Percentiles rank a stretch among this genome's conserved stretches.
Evolutionary conservation across 1,284 basidiomycete genomes (phyloP).

Genomic region (Meripilus lineatus): DNA sequence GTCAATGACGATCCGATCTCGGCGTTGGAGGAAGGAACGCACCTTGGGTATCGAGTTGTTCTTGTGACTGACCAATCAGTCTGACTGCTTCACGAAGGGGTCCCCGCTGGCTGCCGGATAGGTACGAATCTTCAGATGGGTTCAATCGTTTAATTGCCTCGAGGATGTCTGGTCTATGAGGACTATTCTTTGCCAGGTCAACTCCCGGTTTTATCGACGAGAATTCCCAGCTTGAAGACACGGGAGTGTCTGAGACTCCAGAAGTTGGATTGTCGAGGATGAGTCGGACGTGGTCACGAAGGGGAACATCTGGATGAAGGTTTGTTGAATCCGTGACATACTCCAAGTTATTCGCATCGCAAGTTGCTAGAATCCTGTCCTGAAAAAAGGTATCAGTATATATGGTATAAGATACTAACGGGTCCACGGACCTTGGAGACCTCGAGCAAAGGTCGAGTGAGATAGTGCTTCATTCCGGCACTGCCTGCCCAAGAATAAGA

Average conservation of each 20-base stretch:
- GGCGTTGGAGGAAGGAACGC: too few relatives aligned
- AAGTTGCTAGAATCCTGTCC: conserved; percentile 74
- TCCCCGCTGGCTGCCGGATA: too few relatives aligned
- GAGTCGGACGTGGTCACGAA: conserved; percentile 67
- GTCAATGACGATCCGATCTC: too few relatives aligned
- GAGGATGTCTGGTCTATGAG: too few relatives aligned
- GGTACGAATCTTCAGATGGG: conserved; percentile 5
- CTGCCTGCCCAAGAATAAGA: too few relatives aligned
- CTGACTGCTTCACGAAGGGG: too few relatives aligned
- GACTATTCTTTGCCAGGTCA: too few relatives aligned
- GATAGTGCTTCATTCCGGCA: conserved; percentile 63
- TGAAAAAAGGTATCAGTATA: conserved; percentile 24
- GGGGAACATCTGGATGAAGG: conserved; percentile 62
- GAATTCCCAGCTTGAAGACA: too few relatives aligned
- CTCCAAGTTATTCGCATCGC: conserved; percentile 50
- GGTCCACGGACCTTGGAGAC: conserved; percentile 65
- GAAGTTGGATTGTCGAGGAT: too few relatives aligned
- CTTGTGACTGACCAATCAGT: too few relatives aligned
- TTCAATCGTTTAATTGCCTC: conserved; percentile 1
- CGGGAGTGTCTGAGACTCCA: too few relatives aligned
- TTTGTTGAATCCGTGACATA: conserved; percentile 69
- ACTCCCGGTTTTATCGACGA: background rate
- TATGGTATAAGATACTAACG: background rate
- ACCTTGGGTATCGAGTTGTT: too few relatives aligned
- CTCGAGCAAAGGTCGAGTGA: conserved; percentile 61